Evolutionary conservation across 306 rosid genomes (phyloP), one percentile per base, ranked within the genome.

Genomic region (Pueraria montana): DNA sequence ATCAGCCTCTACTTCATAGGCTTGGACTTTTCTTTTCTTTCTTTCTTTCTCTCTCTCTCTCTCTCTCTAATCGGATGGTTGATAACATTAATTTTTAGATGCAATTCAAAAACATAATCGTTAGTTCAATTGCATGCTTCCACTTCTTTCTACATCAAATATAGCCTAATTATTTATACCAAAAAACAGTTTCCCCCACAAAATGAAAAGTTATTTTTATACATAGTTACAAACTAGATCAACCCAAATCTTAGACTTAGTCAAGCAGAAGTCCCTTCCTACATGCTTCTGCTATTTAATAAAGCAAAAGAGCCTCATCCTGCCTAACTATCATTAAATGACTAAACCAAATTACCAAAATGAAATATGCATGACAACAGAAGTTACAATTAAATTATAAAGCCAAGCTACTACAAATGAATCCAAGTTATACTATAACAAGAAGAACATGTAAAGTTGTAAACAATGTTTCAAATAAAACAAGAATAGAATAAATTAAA

Each of bases 71-170:
- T 43, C 7, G 5, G 52, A 32, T 77, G 59, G 59, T 62, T 9
- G 48, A 72, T 23, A 61, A 66, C 20, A 73, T 52, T 45, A 46
- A 40, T 11, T 55, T 55, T 83, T 72, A 40, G 49, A 50, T 46
- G 48, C 53, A 72, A 50, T 59, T 78, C 13, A 66, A 72, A 75
- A 78, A 78, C 34, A 86, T n/a, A 66, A 79, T 21, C 49, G 36
- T 42, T 34, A 78, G 36, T 52, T 27, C 53, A 75, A 66, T 61
- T 64, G 72, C 77, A 26, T 65, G 67, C 61, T 67, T 67, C 83
- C 26, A 49, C 82, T 62, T 67, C 58, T 74, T 66, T 66, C 63
- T 48, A 36, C 36, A 32, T 9, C 64, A 74, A n/a, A n/a, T n/a
- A n/a, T n/a, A n/a, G n/a, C n/a, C n/a, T n/a, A n/a, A n/a, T n/a